Percentiles rank a stretch among this genome's conserved stretches.
These are phyloP conservation scores for Picochlorum sp. DNA, from an alignment of 139 green algal genomes.

Conservation along the genomic window DNA sequence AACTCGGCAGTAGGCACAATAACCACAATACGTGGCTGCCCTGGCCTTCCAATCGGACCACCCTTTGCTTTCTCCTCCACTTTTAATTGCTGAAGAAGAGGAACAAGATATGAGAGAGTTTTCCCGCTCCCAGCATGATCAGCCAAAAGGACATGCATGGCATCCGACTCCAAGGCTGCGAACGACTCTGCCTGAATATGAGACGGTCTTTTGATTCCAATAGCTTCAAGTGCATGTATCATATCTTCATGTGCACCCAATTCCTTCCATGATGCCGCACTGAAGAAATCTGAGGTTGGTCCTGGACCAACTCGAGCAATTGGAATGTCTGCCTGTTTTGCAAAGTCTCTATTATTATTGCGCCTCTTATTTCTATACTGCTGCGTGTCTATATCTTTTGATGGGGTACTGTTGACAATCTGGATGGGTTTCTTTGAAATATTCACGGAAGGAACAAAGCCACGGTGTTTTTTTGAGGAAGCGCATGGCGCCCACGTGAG, in stretches of 20 bases:
- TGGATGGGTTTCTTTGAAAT: conserved; percentile 1
- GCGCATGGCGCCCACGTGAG: no score
- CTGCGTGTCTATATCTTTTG: neutral
- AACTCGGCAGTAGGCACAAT: conserved; percentile 58
- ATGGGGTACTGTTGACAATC: no score
- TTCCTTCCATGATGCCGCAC: conserved; percentile 23
- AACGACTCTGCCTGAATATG: conserved; percentile 59
- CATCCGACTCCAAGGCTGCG: conserved; percentile 4
- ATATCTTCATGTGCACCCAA: conserved; percentile 38
- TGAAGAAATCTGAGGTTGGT: conserved; percentile 42
- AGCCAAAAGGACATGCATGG: conserved; percentile 46
- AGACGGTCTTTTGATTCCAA: conserved; percentile 57
- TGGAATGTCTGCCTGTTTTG: conserved; percentile 16
- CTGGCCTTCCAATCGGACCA: conserved; percentile 9
- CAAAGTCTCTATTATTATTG: neutral
- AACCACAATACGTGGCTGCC: conserved; percentile 40
- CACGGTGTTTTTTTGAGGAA: no score
- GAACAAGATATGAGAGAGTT: conserved; percentile 82
- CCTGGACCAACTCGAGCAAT: conserved; percentile 15
- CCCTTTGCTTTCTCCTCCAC: conserved; percentile 34
- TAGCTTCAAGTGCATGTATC: conserved; percentile 32
- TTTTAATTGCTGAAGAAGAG: conserved; percentile 58
- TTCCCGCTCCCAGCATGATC: conserved; percentile 87
- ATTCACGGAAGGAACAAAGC: neutral
- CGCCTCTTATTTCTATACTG: neutral